Evolutionary conservation across 768 basidiomycete genomes (phyloP).

Genomic region (Porpolomopsis calyptriformis): DNA sequence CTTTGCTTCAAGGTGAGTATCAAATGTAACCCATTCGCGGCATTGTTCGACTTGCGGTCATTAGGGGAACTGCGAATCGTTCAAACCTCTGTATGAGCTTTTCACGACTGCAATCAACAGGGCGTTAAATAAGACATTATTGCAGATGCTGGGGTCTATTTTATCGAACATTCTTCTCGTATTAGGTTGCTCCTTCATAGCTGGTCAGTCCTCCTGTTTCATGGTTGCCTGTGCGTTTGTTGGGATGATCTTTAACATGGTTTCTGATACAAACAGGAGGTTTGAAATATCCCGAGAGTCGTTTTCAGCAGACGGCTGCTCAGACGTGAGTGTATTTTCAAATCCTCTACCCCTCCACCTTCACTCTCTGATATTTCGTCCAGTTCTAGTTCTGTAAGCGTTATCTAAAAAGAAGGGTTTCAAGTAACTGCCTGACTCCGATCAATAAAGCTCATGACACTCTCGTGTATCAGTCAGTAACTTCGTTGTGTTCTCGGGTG

Average conservation of each 20-base stretch:
- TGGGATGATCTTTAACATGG: background rate
- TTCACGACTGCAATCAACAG: no score
- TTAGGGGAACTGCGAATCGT: constrained; percentile 77
- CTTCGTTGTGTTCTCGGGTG: background rate
- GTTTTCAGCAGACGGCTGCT: constrained; percentile 76
- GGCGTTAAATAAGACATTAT: background rate
- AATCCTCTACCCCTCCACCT: constrained; percentile 6
- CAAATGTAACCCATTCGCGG: background rate
- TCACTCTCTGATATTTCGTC: background rate
- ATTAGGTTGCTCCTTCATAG: constrained; percentile 83
- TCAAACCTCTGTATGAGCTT: constrained; percentile 64
- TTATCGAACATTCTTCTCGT: constrained; percentile 86
- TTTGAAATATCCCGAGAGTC: constrained; percentile 49
- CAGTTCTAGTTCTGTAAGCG: constrained; percentile 40
- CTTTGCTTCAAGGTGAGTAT: constrained; percentile 58
- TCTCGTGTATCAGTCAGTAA: constrained; percentile 71
- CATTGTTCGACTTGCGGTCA: background rate
- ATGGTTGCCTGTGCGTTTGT: background rate
- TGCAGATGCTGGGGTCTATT: constrained; percentile 81
- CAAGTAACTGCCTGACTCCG: background rate
- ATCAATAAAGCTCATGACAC: constrained; percentile 57
- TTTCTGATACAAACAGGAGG: constrained; percentile 38
- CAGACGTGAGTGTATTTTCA: constrained; percentile 62
- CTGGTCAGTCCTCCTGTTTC: constrained; percentile 34
- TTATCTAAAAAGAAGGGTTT: background rate